Conservation (phyloP, 305 asterid species). For the Ilex paraguariensis region DNA sequence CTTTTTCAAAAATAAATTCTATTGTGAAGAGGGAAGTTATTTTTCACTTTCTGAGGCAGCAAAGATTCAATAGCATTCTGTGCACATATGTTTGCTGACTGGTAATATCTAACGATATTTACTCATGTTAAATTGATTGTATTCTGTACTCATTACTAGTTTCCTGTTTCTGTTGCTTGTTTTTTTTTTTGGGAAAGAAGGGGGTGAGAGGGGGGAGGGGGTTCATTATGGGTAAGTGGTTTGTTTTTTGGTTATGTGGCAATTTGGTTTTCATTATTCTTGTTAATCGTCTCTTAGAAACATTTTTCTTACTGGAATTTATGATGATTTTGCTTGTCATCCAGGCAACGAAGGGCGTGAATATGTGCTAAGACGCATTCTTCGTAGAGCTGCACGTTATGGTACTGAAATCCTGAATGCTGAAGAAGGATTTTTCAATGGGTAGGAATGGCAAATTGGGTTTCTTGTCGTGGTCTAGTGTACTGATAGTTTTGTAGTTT, state of each 20-base stretch:
- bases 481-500: not conserved
- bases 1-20: too few species aligned
- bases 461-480: not conserved
- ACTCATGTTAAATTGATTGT: too few species aligned
- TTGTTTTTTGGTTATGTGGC: not conserved
- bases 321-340: conserved; percentile 11
- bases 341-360: conserved; percentile 99
- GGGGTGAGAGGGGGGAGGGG: too few species aligned
- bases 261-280: not conserved
- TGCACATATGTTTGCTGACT: too few species aligned
- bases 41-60: too few species aligned
- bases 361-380: conserved; percentile 91
- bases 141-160: too few species aligned
- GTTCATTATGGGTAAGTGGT: not conserved
- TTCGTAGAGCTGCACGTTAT: conserved; percentile 93
- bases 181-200: too few species aligned
- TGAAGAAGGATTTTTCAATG: conserved; percentile 72
- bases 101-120: too few species aligned
- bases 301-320: conserved; percentile 1
- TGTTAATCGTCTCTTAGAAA: not conserved
- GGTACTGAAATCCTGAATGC: conserved; percentile 96
- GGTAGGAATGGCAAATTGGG: conserved; percentile 35
- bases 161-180: too few species aligned
- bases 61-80: too few species aligned
- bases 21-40: too few species aligned